Base-by-base conservation (phyloP, 805 yeast species). In the Priceomyces melissophilus region DNA sequence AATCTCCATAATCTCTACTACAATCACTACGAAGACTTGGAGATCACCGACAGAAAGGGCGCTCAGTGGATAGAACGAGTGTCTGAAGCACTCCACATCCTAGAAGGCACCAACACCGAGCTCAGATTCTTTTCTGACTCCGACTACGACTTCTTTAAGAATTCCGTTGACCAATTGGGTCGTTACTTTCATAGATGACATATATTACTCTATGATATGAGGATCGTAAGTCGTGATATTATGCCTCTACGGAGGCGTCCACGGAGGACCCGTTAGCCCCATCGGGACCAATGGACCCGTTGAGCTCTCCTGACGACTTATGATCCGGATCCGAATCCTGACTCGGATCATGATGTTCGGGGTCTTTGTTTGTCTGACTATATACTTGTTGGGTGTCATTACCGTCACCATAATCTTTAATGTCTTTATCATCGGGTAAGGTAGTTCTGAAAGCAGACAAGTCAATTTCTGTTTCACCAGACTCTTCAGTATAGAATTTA, bases 401-500 rank as follows among this genome's bases (percentile, higher is more conserved):
- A 55, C 87, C 90, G 60, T 84, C 87, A 57, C 90, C 90, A 50
- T 83, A 83, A 62, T 83, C 90, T 58, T 78, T 82, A 49, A 81
- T 74, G 31, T 62, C 64, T 31, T 65, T 72, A 30, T 67, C 76
- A 32, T 71, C 79, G 26, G 79, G 84, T 46, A 80, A 64, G 20
- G 70, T 73, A 47, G 70, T 68, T 58, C 77, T 75, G 63, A 78
- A 78, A 53, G 71, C 73, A 17, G 80, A 66, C 65, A 78, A 75
- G 56, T 82, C 87, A 65, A 75, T 71, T 45, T 68, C 77, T 15
- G 73, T 74, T 12, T n/a, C 14, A 37, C 76, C 75, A 36, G 62
- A 67, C 37, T 73, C 78, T 50, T 78, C 83, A 39, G 69, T 57
- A 57, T 71, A 76, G 60, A 65, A 76, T 53, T 76, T 77, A 58